These are phyloP conservation scores for Vitis hybrid DNA, from an alignment of 177 flowering plant species.

Conservation along the genomic window DNA sequence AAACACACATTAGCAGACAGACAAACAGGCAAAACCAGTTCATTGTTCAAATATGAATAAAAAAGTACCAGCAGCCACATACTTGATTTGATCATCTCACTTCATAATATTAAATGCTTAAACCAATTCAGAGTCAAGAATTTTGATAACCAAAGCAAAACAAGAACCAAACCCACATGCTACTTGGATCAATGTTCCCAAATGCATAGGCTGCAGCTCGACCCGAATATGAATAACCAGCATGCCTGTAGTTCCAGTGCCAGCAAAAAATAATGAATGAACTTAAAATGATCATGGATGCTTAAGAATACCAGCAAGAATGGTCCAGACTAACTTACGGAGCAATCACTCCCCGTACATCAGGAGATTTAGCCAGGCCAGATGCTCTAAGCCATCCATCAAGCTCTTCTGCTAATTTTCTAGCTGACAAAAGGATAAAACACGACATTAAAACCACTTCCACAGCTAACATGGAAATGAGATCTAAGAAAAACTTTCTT, in stretches of 20 bases:
- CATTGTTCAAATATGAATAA: too few species aligned
- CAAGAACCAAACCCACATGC: slow-evolving; percentile 49
- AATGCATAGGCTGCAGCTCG: slow-evolving; percentile 96
- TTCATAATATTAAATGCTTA: not conserved
- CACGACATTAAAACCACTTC: slow-evolving; percentile 1
- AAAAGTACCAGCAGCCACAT: not conserved
- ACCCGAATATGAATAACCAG: slow-evolving; percentile 97
- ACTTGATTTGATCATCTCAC: not conserved
- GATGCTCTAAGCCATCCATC: slow-evolving; percentile 79
- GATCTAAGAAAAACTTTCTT: not conserved
- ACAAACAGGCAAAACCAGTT: not conserved
- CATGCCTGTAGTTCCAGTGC: slow-evolving; percentile 61
- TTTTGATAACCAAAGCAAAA: not conserved
- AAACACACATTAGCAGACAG: slow-evolving; percentile 18
- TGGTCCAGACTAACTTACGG: slow-evolving; percentile 58
- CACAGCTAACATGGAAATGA: too few species aligned
- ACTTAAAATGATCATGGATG: not conserved
- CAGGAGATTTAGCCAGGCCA: slow-evolving; percentile 71
- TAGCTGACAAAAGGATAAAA: slow-evolving; percentile 42
- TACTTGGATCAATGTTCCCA: slow-evolving; percentile 86
- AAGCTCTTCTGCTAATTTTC: slow-evolving; percentile 66
- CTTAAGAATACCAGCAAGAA: not conserved
- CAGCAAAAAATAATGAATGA: slow-evolving; percentile 11
- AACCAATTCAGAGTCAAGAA: not conserved
- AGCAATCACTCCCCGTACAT: slow-evolving; percentile 94